Conservation (phyloP, 768 basidiomycete species). For the Lentinula lateritia region DNA sequence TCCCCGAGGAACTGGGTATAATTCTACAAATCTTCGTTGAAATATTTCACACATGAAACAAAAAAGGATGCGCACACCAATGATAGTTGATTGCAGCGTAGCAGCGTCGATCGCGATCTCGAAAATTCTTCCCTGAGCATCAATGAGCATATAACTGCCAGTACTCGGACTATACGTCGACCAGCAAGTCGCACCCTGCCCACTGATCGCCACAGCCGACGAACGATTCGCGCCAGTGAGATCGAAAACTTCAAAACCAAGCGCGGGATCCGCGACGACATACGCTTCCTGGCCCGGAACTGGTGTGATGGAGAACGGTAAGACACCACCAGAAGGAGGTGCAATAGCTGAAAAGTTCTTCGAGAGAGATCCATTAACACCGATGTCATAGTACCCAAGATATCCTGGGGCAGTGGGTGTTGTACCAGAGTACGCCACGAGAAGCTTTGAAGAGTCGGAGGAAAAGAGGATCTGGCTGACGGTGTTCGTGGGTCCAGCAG, state of each 20-base stretch:
- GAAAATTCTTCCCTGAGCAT: slow-evolving; percentile 30
- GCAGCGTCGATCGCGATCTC: slow-evolving; percentile 42
- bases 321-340: slow-evolving; percentile 32
- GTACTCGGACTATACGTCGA: slow-evolving; percentile 33
- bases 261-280: slow-evolving; percentile 31
- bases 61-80: slow-evolving; percentile 25
- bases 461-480: slow-evolving; percentile 41
- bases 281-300: slow-evolving; percentile 33
- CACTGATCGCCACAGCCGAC: slow-evolving; percentile 25
- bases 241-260: slow-evolving; percentile 35
- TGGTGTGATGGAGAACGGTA: slow-evolving; percentile 43
- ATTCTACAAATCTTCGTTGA: slow-evolving; percentile 21
- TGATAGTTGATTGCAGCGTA: slow-evolving; percentile 36
- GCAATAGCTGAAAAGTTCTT: slow-evolving; percentile 28
- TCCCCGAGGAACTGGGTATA: slow-evolving; percentile 28
- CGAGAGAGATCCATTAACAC: slow-evolving; percentile 36
- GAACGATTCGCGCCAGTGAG: slow-evolving; percentile 16
- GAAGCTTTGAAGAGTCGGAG: slow-evolving; percentile 34
- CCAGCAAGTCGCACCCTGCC: slow-evolving; percentile 39
- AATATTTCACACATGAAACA: not conserved
- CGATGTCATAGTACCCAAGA: slow-evolving; percentile 45
- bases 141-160: slow-evolving; percentile 38
- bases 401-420: slow-evolving; percentile 41
- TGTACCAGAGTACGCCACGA: slow-evolving; percentile 42
- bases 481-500: slow-evolving; percentile 40